Evolutionary conservation across 2,329 filamentous ascomycete genomes (phyloP).

Genomic region (Hypoxylon sp.): DNA sequence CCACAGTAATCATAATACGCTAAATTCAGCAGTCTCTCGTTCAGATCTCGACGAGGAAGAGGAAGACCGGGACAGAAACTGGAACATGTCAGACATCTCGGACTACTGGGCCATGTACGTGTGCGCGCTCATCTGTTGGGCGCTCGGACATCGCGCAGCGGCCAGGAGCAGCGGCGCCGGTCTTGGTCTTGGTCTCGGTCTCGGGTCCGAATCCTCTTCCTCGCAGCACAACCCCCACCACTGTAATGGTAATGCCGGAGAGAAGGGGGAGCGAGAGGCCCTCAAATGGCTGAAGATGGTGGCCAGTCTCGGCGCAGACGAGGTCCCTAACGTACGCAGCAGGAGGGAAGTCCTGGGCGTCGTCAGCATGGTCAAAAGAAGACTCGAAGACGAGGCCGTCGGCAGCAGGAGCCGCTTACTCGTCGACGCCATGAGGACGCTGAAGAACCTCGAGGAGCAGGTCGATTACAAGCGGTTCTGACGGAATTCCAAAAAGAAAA

Average conservation of each 20-base stretch:
- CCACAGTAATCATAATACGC: slow-evolving; percentile 31
- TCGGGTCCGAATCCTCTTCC: slow-evolving; percentile 16
- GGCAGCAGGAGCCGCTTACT: slow-evolving; percentile 59
- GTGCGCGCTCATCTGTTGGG: slow-evolving; percentile 67
- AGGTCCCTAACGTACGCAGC: slow-evolving; percentile 50
- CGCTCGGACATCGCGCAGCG: slow-evolving; percentile 52
- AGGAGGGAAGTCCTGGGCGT: slow-evolving; percentile 55
- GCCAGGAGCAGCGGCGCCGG: slow-evolving; percentile 22
- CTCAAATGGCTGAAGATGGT: slow-evolving; percentile 49
- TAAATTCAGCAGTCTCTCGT: slow-evolving; percentile 25
- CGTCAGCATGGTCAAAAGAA: slow-evolving; percentile 56
- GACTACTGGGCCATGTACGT: slow-evolving; percentile 82
- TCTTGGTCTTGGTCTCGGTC: slow-evolving; percentile 27
- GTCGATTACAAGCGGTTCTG: slow-evolving; percentile 54
- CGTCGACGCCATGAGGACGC: slow-evolving; percentile 60
- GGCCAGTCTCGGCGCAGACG: slow-evolving; percentile 50
- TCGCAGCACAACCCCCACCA: slow-evolving; percentile 16
- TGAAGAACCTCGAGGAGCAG: slow-evolving; percentile 60
- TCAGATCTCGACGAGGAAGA: slow-evolving; percentile 8
- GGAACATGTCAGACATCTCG: slow-evolving; percentile 71
- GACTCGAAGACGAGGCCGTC: slow-evolving; percentile 58
- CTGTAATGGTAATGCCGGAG: slow-evolving; percentile 36
- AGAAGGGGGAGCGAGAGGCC: slow-evolving; percentile 49
- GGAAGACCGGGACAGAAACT: slow-evolving; percentile 11
- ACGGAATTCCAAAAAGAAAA: not conserved